Evolutionary conservation across 2,329 filamentous ascomycete species (phyloP), one percentile per base, ranked within the genome.

Genomic region (Periconia digitata): DNA sequence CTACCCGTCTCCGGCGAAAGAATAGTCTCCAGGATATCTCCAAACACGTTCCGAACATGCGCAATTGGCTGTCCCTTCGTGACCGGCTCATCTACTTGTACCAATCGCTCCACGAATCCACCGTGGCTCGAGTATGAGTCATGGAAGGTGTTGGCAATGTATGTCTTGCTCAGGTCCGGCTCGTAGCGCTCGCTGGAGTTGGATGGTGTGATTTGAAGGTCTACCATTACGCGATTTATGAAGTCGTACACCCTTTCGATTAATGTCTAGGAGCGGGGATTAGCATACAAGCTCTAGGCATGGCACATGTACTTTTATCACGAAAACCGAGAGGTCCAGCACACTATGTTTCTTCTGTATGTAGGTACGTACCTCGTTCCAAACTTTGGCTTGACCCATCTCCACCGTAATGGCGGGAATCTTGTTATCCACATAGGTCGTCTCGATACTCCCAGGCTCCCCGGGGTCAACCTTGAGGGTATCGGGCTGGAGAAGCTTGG

Each of bases 401-500:
- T 74, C 70, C 7, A 73, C 63, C 0, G 71, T 74, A 35, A 73
- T 63, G 6, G 70, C 64, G 1, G 71, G 70, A 12, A 73, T 57
- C 4, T 59, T 55, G 47, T 66, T 57, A 42, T 64, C 54, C 5
- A 74, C 62, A 38, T 69, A 73, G 0, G 70, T 71, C 2, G 70
- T 72, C 44, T 74, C 70, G 39, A 74, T 71, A 23, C 60, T 65
- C 23, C 71, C 71, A 2, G 68, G 66, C 58, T 73, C 68, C 24
- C 71, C 71, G 12, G 60, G 53, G 21, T 73, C 71, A 44, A 73
- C 68, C 50, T 73, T 74, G 24, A 74, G 59, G 15, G 68, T 69
- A 49, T 73, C 69, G 15, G 70, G 70, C 40, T 71, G 66, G 6
- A 70, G 58, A 6, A 74, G 62, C 48, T 74, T 71, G 23, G 70